Conservation (phyloP, 257 asterid species). For the Leptodermis oblonga region DNA sequence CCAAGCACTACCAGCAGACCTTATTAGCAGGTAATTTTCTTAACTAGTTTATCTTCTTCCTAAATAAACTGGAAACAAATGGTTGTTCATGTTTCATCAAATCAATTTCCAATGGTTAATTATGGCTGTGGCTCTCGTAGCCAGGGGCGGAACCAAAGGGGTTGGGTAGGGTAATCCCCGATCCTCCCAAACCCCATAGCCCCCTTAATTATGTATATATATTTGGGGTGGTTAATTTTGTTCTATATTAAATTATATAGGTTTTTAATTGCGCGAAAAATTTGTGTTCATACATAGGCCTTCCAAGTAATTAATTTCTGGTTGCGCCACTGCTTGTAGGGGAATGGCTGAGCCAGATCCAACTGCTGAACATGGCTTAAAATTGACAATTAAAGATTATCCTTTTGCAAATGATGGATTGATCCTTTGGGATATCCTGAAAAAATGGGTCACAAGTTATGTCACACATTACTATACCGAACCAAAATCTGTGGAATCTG, state of each 20-base stretch:
- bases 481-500: conserved; percentile 29
- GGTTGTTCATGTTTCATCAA: not conserved
- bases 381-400: conserved; percentile 67
- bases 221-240: too few relatives aligned
- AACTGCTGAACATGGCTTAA: conserved; percentile 59
- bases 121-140: too few relatives aligned
- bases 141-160: too few relatives aligned
- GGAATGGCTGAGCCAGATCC: conserved; percentile 86
- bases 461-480: conserved; percentile 52
- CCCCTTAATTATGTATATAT: too few relatives aligned
- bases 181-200: too few relatives aligned
- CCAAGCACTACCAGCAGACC: conserved; percentile 61
- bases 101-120: too few relatives aligned
- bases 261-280: too few relatives aligned
- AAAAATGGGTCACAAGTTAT: conserved; percentile 64
- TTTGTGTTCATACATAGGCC: too few relatives aligned
- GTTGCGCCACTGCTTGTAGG: conserved; percentile 30
- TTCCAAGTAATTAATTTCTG: too few relatives aligned
- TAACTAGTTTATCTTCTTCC: not conserved
- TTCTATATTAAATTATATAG: too few relatives aligned
- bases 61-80: not conserved
- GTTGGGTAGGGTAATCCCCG: too few relatives aligned
- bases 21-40: conserved; percentile 50
- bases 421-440: conserved; percentile 64
- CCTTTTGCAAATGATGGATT: conserved; percentile 79